Conservation (phyloP, 2,329 filamentous ascomycete genomes). For the Colletotrichum incanum region DNA sequence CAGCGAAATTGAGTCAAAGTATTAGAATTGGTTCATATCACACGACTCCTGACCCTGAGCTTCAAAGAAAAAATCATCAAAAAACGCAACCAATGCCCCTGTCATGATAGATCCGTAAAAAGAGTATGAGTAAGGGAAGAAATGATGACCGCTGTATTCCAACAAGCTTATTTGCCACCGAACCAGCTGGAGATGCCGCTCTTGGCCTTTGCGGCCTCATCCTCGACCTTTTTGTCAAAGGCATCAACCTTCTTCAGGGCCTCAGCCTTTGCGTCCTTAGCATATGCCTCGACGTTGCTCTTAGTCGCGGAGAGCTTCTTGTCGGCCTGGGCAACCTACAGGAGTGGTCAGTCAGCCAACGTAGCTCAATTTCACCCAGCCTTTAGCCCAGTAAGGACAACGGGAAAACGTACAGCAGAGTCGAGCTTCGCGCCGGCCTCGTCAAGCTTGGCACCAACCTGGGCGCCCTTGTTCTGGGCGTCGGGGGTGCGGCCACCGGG, state of each 20-base stretch:
- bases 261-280: conserved; percentile 75
- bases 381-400: not conserved
- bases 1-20: conserved; percentile 16
- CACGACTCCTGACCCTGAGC: conserved; percentile 22
- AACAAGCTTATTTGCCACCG: conserved; percentile 67
- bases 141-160: not conserved
- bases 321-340: conserved; percentile 75
- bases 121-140: not conserved
- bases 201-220: conserved; percentile 86
- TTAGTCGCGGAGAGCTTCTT: conserved; percentile 74
- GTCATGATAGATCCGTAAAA: conserved; percentile 16
- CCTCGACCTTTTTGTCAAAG: conserved; percentile 86
- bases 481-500: conserved; percentile 75
- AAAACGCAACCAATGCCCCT: conserved; percentile 23
- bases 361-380: not conserved
- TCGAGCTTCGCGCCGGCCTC: conserved; percentile 77
- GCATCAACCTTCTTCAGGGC: conserved; percentile 83
- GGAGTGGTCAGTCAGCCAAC: conserved; percentile 51
- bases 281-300: conserved; percentile 71
- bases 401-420: conserved; percentile 70
- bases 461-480: conserved; percentile 66
- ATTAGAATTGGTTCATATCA: conserved; percentile 22
- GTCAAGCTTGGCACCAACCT: conserved; percentile 73
- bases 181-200: conserved; percentile 90
- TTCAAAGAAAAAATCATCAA: not conserved